phyloP scores from a whole-genome alignment of 2,329 filamentous ascomycete species.

The Dactylellina drechsleri region DNA sequence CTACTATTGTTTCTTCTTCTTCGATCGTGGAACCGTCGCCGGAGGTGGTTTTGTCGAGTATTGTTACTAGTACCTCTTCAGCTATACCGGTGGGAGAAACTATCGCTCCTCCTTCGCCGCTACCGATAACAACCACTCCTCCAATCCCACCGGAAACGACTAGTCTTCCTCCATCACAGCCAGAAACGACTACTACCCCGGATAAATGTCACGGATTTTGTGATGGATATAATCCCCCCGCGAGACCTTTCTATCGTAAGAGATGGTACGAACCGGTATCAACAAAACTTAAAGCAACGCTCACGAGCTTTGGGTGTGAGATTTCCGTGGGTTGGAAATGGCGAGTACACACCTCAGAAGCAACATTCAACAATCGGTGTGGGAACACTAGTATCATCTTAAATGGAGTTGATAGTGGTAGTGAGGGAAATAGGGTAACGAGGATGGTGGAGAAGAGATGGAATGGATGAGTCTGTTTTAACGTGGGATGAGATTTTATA shows the following conservation, averaged over 20 bases:
- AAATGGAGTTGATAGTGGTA: too few species aligned
- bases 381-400: too few species aligned
- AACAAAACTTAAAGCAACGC: too few species aligned
- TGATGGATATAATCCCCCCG: background rate
- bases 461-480: background rate
- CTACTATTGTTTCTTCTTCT: too few species aligned
- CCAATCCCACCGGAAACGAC: background rate
- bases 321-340: too few species aligned
- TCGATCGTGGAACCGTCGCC: too few species aligned
- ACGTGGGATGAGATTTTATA: background rate
- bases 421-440: background rate
- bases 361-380: too few species aligned
- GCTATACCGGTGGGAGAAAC: too few species aligned
- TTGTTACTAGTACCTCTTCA: too few species aligned
- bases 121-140: background rate
- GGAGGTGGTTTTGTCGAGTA: too few species aligned
- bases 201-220: background rate
- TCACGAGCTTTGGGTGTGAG: too few species aligned
- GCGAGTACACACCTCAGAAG: too few species aligned
- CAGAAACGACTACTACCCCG: background rate
- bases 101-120: background rate
- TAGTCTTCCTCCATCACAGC: background rate
- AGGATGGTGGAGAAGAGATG: constrained; percentile 3
- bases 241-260: constrained; percentile 12
- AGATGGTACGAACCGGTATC: background rate